Evolutionary conservation across 305 asterid genomes (phyloP), one percentile per base, ranked within the genome.

Genomic region (Rubia tinctorum): DNA sequence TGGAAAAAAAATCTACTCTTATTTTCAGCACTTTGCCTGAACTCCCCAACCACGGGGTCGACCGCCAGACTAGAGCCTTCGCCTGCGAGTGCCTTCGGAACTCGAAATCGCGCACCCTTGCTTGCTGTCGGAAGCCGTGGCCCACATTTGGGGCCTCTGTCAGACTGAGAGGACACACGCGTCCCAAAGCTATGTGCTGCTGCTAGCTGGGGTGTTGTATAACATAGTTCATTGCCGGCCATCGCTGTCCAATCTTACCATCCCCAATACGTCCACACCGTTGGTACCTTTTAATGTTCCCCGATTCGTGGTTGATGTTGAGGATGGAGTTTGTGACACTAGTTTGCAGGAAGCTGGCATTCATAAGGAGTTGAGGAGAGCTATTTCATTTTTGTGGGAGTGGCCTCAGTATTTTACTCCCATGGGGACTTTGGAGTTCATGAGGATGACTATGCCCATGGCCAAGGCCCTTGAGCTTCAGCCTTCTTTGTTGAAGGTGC

Each of bases 11-110:
- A n/a, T n/a, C n/a, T n/a, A n/a, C n/a, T n/a, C n/a, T n/a, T n/a
- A n/a, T n/a, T n/a, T n/a, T n/a, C n/a, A n/a, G n/a, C n/a, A n/a
- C n/a, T n/a, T n/a, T n/a, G n/a, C n/a, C n/a, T n/a, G n/a, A n/a
- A n/a, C n/a, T n/a, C n/a, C 99, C 99, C 12, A 94, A 94, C 81
- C 99, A 94, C 75, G 82, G 95, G 45, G 69, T 89, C 34, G 99
- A 94, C 75, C 89, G 99, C 27, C 91, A 88, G 75, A 83, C 95
- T 23, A 86, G 98, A 39, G 95, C 89, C 69, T 69, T 90, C 43
- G 95, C 97, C 62, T 91, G 98, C 73, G 99, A 91, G 82, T 94
- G 99, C 71, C 74, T 94, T 81, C 88, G 99, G 97, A 94, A 73
- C 77, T 94, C 84, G 99, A 94, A 78, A 72, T 86, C 59, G 89